These are phyloP conservation scores for Coprinellus micaceus DNA, from an alignment of 768 basidiomycete genomes.

Conservation along the genomic window DNA sequence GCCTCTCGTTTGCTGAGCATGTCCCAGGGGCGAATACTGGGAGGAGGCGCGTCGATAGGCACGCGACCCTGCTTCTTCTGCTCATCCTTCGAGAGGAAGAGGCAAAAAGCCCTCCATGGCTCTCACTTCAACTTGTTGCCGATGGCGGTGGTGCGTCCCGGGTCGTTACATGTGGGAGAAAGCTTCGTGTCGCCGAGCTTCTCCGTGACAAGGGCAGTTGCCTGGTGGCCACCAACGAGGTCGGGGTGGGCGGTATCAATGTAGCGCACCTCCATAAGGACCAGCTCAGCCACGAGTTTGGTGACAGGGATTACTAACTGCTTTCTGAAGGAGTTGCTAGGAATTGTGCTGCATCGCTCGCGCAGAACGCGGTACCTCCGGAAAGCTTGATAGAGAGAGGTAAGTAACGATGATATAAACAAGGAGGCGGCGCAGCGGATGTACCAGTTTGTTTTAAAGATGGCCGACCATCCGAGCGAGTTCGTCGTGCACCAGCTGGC, in stretches of 20 bases:
- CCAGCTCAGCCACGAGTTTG: conserved; percentile 91
- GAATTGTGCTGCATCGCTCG: conserved; percentile 93
- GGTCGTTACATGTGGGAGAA: conserved; percentile 51
- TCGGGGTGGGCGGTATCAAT: conserved; percentile 99
- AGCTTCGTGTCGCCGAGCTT: conserved; percentile 78
- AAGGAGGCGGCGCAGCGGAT: no score
- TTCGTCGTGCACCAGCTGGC: conserved; percentile 94
- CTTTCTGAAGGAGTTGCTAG: conserved; percentile 98
- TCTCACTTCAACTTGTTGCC: conserved; percentile 88
- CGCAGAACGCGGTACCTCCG: conserved; percentile 93
- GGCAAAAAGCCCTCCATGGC: conserved; percentile 96
- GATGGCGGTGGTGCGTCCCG: conserved; percentile 89
- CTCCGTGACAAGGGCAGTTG: conserved; percentile 84
- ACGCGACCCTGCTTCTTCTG: conserved; percentile 53
- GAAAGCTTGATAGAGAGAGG: conserved; percentile 76
- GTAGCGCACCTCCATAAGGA: conserved; percentile 97
- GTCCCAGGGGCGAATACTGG: conserved; percentile 83
- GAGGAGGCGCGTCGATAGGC: conserved; percentile 69
- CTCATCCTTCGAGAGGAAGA: conserved; percentile 73
- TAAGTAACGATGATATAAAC: no score
- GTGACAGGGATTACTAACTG: conserved; percentile 88
- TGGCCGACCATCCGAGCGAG: conserved; percentile 94
- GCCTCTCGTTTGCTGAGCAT: conserved; percentile 92
- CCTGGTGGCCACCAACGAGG: conserved; percentile 96
- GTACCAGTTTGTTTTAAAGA: conserved; percentile 80